These are phyloP conservation scores for Monosporascus sp. DNA, from an alignment of 2,329 filamentous ascomycete genomes.

Conservation along the genomic window DNA sequence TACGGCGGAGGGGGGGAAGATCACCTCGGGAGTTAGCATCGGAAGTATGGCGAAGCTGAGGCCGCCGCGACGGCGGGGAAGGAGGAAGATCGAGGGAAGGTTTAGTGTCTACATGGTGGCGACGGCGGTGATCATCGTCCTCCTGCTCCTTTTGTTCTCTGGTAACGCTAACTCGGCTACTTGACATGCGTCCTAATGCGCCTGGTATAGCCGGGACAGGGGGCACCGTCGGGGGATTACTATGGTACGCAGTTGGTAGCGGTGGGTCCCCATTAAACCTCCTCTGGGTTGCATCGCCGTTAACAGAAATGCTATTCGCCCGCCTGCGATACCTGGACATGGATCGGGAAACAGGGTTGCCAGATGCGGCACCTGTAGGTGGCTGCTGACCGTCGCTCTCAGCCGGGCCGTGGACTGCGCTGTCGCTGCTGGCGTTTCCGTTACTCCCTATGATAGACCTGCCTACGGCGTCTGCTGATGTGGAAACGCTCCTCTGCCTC, in stretches of 20 bases:
- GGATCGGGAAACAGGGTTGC: conserved; percentile 25
- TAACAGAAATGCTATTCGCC: conserved; percentile 18
- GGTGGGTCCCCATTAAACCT: conserved; percentile 19
- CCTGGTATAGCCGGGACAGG: conserved; percentile 26
- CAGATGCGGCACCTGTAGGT: conserved; percentile 8
- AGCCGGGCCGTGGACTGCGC: not conserved
- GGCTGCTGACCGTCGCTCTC: not conserved
- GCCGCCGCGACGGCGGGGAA: conserved; percentile 9
- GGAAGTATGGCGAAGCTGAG: conserved; percentile 14
- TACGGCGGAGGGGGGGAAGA: not conserved
- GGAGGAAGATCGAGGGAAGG: conserved; percentile 5
- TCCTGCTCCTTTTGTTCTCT: conserved; percentile 15
- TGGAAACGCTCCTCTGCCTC: conserved; percentile 25
- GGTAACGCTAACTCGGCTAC: conserved; percentile 4
- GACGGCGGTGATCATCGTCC: conserved; percentile 4
- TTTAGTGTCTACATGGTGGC: not conserved
- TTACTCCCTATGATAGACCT: conserved; percentile 9
- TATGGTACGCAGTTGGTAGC: conserved; percentile 6
- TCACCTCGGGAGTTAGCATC: not conserved
- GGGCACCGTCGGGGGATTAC: conserved; percentile 13
- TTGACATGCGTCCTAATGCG: conserved; percentile 10
- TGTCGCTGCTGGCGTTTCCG: conserved; percentile 12
- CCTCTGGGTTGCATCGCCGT: conserved; percentile 21
- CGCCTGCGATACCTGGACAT: conserved; percentile 30
- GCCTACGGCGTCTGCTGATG: conserved; percentile 15